A percentile compares a stretch with the other conserved stretches of the same genome.
These are phyloP conservation scores for Monilinia aucupariae DNA, from an alignment of 2,329 filamentous ascomycete species.

Conservation along the genomic window DNA sequence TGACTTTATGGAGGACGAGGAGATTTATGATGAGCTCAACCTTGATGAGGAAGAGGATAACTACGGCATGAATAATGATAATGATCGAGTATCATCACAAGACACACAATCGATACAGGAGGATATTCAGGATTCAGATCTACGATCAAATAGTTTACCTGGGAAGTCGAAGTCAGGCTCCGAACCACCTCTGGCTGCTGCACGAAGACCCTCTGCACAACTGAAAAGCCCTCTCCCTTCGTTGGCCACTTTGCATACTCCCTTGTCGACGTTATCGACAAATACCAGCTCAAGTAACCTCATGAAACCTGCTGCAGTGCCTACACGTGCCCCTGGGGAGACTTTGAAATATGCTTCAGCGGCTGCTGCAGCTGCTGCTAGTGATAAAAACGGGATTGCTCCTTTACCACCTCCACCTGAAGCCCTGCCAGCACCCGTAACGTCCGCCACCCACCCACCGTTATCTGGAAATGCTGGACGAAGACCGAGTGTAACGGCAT, in stretches of 20 bases:
- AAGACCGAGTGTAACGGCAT: slow-evolving; percentile 53
- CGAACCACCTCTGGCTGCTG: slow-evolving; percentile 51
- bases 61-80: slow-evolving; percentile 74
- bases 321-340: slow-evolving; percentile 78
- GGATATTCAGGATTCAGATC: slow-evolving; percentile 61
- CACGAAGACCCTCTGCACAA: slow-evolving; percentile 76
- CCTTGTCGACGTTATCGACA: slow-evolving; percentile 48
- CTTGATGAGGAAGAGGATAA: slow-evolving; percentile 87
- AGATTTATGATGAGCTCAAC: slow-evolving; percentile 89
- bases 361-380: slow-evolving; percentile 86
- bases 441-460: slow-evolving; percentile 33
- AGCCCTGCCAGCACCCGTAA: slow-evolving; percentile 45
- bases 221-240: slow-evolving; percentile 93
- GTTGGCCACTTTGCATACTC: slow-evolving; percentile 80
- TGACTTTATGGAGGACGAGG: slow-evolving; percentile 91
- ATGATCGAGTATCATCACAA: slow-evolving; percentile 88
- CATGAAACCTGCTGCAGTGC: slow-evolving; percentile 92
- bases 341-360: slow-evolving; percentile 95
- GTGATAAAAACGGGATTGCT: slow-evolving; percentile 87
- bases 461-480: slow-evolving; percentile 40
- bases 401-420: slow-evolving; percentile 88
- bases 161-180: slow-evolving; percentile 48
- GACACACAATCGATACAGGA: slow-evolving; percentile 90
- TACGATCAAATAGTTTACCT: slow-evolving; percentile 42
- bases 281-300: slow-evolving; percentile 54